Conservation (phyloP, 345 rosid species). For the Eucalyptus regnans region DNA sequence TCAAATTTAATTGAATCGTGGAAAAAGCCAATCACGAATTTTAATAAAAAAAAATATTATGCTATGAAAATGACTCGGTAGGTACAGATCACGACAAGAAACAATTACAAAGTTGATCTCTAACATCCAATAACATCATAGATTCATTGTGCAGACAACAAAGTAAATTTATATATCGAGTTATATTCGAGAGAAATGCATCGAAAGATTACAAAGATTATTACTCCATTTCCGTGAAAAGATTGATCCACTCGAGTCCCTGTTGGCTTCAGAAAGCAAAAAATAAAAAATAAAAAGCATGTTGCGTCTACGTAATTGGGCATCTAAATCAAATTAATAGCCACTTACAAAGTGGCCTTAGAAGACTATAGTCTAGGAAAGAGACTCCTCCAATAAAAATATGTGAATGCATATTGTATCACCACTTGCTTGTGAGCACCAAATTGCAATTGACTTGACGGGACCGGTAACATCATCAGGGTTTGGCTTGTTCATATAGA, state of each 20-base stretch:
- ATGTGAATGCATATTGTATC: neutral
- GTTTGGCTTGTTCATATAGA: neutral
- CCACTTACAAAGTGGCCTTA: neutral
- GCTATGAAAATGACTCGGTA: neutral
- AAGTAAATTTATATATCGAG: neutral
- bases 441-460: neutral
- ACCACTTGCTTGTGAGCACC: neutral
- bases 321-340: neutral
- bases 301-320: neutral
- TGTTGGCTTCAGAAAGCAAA: neutral
- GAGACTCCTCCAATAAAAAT: neutral
- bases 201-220: neutral
- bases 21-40: neutral
- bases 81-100: neutral
- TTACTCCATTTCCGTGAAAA: neutral
- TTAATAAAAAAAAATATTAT: neutral
- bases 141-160: fast-evolving
- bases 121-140: neutral
- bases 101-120: neutral
- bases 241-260: neutral
- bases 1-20: neutral
- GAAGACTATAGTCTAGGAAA: neutral
- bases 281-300: neutral
- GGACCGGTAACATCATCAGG: fast-evolving
- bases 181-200: neutral